Conservation (phyloP, 768 basidiomycete species). For the Kwoniella newhampshirensis region DNA sequence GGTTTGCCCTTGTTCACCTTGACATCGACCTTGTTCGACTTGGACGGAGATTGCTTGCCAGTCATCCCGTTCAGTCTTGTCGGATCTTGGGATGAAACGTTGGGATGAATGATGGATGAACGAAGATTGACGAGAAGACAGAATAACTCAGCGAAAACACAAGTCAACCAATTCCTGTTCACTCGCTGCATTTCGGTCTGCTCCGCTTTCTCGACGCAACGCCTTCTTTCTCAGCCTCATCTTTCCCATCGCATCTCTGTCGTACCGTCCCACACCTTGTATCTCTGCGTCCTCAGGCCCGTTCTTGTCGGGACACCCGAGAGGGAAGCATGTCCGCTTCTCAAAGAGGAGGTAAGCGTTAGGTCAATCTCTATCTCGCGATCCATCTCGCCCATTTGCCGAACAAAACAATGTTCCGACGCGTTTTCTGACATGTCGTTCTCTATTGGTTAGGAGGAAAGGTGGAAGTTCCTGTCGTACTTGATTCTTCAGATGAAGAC, state of each 20-base stretch:
- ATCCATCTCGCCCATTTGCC: background rate
- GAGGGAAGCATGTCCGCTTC: slow-evolving; percentile 8
- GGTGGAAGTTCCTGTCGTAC: slow-evolving; percentile 2
- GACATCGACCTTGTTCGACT: background rate
- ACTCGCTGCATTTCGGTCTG: too few relatives aligned
- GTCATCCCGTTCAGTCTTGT: background rate
- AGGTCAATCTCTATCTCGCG: background rate
- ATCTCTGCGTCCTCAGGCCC: too few relatives aligned
- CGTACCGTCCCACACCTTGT: too few relatives aligned
- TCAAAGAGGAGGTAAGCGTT: slow-evolving; percentile 9
- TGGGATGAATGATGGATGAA: too few relatives aligned
- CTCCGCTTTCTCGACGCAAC: too few relatives aligned
- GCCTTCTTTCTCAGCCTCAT: background rate
- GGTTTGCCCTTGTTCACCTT: background rate
- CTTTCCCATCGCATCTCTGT: slow-evolving; percentile 2
- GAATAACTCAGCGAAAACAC: too few relatives aligned
- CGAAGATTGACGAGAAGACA: too few relatives aligned
- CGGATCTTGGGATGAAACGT: too few relatives aligned
- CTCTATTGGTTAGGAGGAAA: slow-evolving; percentile 5
- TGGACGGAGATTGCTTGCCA: background rate
- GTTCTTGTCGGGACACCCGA: background rate
- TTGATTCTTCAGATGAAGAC: slow-evolving; percentile 14
- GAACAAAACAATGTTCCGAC: too few relatives aligned
- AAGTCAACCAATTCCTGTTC: too few relatives aligned
- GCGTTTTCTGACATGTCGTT: too few relatives aligned